Base-by-base conservation (phyloP, 495 filamentous ascomycete genomes). In the Aspergillus sclerotioniger region DNA sequence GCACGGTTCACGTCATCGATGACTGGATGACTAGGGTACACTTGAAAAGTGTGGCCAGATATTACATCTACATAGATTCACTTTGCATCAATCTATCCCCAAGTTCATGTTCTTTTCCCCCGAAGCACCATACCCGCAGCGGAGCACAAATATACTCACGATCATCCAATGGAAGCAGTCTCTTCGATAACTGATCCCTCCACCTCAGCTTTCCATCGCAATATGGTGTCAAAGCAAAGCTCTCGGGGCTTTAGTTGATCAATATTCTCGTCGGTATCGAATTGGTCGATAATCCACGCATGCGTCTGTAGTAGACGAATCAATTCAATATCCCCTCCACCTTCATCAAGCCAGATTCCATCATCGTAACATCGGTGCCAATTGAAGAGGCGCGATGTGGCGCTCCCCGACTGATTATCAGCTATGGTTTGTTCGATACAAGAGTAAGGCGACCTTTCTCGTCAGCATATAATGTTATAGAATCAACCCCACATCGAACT, bases 271-370 rank as follows among this genome's bases (percentile, higher is more conserved):
- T 51, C 2, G 29, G n/a, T 47, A 51, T 61, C 56, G 46, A 59
- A 63, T 19, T 6, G 56, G 29, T 63, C 53, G 25, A 60, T 41
- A 46, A 63, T 63, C 62, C 59, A 65, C 12, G 59, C 7, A 54
- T 65, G 62, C 25, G 2, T 21, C 55, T 59, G 59, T 1, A 65
- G 54, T 53, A 15, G 46, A 31, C 62, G 53, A 46, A 58, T 45
- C 1, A n/a, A 25, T 53, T 62, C 62, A 47, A 56, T 46, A n/a
- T 62, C 56, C 15, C 49, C 19, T 25, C 9, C 39, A 21, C 62
- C 62, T 44, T 62, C 62, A 59, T 65, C 62, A 32, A 65, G 62
- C 62, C 62, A 65, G 43, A 65, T 44, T 6, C 62, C 62, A 43
- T 65, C 59, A 31, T 65, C 62, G 39, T 65, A 56, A 17, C 1